phyloP scores from a whole-genome alignment of 768 basidiomycete species.

The Calvatia gigantea region DNA sequence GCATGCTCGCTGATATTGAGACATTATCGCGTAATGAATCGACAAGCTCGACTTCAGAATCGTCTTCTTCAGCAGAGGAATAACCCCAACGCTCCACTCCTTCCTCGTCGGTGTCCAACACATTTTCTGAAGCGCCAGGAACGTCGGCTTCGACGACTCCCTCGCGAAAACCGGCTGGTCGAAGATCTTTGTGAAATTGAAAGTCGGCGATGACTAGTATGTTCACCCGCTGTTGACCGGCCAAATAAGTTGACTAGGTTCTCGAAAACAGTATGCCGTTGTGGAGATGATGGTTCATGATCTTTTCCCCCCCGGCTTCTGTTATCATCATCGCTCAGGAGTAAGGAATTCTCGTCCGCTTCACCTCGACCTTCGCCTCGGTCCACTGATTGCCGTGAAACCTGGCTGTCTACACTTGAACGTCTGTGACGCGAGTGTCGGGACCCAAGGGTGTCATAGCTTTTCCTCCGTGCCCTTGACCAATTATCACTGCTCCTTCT shows the following conservation, averaged over 20 bases:
- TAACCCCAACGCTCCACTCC: constrained; percentile 87
- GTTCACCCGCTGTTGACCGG: constrained; percentile 37
- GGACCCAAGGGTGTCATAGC: constrained; percentile 38
- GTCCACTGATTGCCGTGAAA: constrained; percentile 36
- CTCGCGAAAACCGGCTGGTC: constrained; percentile 43
- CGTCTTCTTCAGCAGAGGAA: constrained; percentile 78
- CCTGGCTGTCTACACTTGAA: constrained; percentile 43
- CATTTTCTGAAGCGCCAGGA: constrained; percentile 60
- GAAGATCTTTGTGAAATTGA: constrained; percentile 62
- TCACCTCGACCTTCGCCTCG: constrained; percentile 27
- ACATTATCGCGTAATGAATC: constrained; percentile 34
- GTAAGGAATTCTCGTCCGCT: constrained; percentile 26
- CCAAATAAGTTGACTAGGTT: constrained; percentile 70
- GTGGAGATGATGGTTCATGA: constrained; percentile 30
- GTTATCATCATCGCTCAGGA: constrained; percentile 23
- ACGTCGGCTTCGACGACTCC: constrained; percentile 48
- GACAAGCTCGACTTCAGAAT: constrained; percentile 37
- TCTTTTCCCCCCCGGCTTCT: constrained; percentile 16
- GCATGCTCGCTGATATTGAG: constrained; percentile 56
- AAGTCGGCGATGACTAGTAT: constrained; percentile 38
- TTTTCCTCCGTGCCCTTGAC: constrained; percentile 46
- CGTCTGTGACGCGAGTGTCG: constrained; percentile 34
- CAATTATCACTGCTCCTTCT: constrained; percentile 58
- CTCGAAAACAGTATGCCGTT: constrained; percentile 50
- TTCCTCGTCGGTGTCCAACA: constrained; percentile 50